Conservation (phyloP, 2,329 filamentous ascomycete genomes). For the Pestalotiopsis sp. region DNA sequence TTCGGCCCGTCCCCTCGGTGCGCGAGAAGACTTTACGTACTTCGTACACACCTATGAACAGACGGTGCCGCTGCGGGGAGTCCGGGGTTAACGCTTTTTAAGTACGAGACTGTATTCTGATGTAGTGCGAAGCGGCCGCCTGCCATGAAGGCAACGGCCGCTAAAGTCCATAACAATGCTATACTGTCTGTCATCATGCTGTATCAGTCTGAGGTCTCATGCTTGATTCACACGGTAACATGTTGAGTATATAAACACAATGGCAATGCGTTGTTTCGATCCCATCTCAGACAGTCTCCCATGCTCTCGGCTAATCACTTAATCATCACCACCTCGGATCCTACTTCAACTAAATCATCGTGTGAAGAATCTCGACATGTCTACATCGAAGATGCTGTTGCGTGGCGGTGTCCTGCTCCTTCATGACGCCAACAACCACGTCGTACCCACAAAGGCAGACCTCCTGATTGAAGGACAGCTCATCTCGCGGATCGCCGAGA, state of each 20-base stretch:
- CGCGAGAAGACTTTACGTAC: background rate
- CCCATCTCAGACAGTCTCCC: background rate
- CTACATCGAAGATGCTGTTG: constrained; percentile 15
- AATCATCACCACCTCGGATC: background rate
- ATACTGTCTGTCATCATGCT: background rate
- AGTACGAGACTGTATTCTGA: background rate
- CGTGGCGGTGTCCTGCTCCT: constrained; percentile 20
- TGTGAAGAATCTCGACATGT: background rate
- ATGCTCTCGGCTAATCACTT: background rate
- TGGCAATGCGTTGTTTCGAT: background rate
- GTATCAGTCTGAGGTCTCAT: background rate
- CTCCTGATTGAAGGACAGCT: constrained; percentile 17
- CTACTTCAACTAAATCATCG: background rate
- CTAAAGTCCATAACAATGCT: background rate
- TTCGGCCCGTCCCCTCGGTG: background rate
- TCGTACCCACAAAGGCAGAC: constrained; percentile 19
- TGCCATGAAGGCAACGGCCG: background rate
- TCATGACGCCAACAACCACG: constrained; percentile 19
- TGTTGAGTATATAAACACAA: background rate
- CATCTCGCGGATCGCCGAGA: constrained; percentile 19
- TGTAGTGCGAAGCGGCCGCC: background rate
- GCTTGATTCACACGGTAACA: background rate
- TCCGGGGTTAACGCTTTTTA: background rate
- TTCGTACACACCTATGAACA: background rate
- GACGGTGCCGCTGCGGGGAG: background rate